Evolutionary conservation across 331 rosid species (phyloP).

Genomic region (Dryas integrifolia): DNA sequence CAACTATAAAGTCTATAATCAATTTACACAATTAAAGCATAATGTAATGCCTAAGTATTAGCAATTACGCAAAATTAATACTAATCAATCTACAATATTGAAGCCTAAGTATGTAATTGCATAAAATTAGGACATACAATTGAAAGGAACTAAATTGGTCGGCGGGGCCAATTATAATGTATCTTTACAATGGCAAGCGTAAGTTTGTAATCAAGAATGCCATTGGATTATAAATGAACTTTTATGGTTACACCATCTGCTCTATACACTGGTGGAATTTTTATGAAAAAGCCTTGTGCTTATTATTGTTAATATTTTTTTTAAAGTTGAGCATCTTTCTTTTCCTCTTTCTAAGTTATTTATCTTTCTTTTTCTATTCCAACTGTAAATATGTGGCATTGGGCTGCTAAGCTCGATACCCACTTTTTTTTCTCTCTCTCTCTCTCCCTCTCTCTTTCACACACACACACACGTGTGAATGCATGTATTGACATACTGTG

Average conservation of each 20-base stretch:
- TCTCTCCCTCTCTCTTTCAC: neutral
- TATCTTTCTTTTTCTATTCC: neutral
- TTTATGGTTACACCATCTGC: neutral
- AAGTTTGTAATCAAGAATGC: conserved; percentile 2
- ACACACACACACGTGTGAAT: neutral
- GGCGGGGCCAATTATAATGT: no score
- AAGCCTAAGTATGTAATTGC: no score
- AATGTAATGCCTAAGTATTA: no score
- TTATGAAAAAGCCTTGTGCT: neutral
- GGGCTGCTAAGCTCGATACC: neutral
- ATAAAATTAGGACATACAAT: no score
- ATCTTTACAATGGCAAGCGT: neutral
- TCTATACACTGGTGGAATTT: neutral
- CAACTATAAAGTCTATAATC: no score
- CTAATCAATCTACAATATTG: no score
- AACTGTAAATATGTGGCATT: neutral
- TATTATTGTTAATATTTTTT: neutral
- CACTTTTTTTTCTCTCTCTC: neutral
- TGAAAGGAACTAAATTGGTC: no score
- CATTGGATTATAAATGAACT: neutral
- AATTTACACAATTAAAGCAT: no score
- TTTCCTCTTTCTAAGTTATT: neutral
- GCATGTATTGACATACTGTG: neutral
- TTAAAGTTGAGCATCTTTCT: neutral
- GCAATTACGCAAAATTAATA: no score